phyloP scores from a whole-genome alignment of 352 stramenopile species.

The Globisporangium barbulae region DNA sequence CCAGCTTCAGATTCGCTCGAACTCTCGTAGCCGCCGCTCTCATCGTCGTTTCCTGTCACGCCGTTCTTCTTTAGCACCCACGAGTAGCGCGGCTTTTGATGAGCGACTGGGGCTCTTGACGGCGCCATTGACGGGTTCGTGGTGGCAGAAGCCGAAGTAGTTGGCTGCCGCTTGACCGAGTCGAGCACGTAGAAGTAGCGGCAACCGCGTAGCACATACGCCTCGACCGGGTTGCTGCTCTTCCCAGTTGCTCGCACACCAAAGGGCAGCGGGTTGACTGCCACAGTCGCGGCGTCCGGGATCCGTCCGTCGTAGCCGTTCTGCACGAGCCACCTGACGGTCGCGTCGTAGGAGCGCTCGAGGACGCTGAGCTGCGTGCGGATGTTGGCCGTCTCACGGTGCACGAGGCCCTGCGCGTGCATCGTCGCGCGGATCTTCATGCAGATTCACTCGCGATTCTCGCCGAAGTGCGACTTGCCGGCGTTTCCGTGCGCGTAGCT shows the following conservation, averaged over 20 bases:
- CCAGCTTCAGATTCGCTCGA: background rate
- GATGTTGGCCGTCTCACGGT: slow-evolving; percentile 77
- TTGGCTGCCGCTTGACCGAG: slow-evolving; percentile 43
- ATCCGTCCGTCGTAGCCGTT: slow-evolving; percentile 35
- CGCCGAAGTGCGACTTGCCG: slow-evolving; percentile 59
- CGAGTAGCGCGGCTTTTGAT: background rate
- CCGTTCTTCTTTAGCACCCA: background rate
- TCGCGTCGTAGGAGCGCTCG: slow-evolving; percentile 54
- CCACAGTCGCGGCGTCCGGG: slow-evolving; percentile 14
- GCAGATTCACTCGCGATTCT: slow-evolving; percentile 68
- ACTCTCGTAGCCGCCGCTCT: background rate
- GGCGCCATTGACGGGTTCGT: background rate
- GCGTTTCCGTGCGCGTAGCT: slow-evolving; percentile 66
- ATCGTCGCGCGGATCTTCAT: slow-evolving; percentile 64
- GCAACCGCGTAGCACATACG: slow-evolving; percentile 54
- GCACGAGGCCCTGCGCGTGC: slow-evolving; percentile 52
- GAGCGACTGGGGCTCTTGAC: background rate
- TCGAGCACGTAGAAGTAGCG: slow-evolving; percentile 70
- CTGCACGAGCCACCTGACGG: slow-evolving; percentile 48
- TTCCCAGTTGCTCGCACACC: background rate
- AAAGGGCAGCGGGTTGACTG: slow-evolving; percentile 2
- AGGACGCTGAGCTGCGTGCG: slow-evolving; percentile 77
- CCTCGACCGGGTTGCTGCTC: slow-evolving; percentile 28
- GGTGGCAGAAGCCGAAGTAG: background rate
- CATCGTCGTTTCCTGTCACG: background rate